Base-by-base conservation (phyloP, 257 asterid species). In the Paulownia fortunei region DNA sequence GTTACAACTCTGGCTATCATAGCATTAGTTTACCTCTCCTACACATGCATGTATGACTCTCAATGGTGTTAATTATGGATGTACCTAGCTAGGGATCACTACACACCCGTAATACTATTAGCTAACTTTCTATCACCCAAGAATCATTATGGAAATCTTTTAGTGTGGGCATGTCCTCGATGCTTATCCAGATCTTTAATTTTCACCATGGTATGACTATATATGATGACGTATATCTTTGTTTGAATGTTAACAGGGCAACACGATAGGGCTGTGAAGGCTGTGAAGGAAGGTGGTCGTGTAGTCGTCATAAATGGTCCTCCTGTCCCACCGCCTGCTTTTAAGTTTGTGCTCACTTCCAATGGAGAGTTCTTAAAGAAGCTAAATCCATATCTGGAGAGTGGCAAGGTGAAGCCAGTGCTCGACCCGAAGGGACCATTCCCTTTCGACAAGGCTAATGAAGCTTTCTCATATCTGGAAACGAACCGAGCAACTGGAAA, bases 381-480 rank as follows among this genome's bases (percentile, higher is more conserved):
- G 68, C 84, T 94, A 12, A 85, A 84, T 41, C 94, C 96, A 0
- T 92, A 71, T 79, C 60, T 92, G 21, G 97, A 94, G 67, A 87
- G 82, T 49, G 97, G 98, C 63, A 88, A 87, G 73, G 87, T 94
- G 81, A 92, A 89, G 72, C 82, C 96, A 9, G 84, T 91, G 30
- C 42, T 92, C 16, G 99, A 95, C 47, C 94, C 97, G 1, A 90
- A 89, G 12, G 97, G 97, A 60, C 91, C 92, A 3, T 95, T 88
- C 79, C 82, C 94, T 21, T 91, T 93, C 69, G 89, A 89, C 69
- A 78, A 86, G 83, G 94, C 88, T 8, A 87, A 76, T 26, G 97
- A 95, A 76, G 99, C 99, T 16, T 90, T 93, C 79, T 84, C 97
- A 6, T 74, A 91, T 65, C 84, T 94, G 62, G 96, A 92, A 79